Percentiles rank a stretch among this genome's conserved stretches.
phyloP scores from a whole-genome alignment of 2,329 filamentous ascomycete species.

The Fusarium palustre region DNA sequence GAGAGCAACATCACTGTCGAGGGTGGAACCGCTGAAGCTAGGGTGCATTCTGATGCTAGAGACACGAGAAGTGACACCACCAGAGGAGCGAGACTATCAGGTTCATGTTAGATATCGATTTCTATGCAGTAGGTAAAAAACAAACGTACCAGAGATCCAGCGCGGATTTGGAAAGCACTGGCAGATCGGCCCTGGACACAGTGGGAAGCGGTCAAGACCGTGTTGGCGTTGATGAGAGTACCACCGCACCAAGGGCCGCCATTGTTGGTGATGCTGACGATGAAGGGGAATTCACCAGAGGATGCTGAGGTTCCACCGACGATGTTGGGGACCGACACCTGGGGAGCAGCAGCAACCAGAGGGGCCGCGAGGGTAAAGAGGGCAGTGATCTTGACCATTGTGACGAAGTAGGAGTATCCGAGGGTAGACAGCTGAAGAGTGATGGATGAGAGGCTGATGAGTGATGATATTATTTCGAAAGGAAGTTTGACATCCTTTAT shows the following conservation, averaged over 20 bases:
- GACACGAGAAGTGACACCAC: conserved; percentile 45
- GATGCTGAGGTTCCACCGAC: conserved; percentile 45
- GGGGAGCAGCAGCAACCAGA: conserved; percentile 26
- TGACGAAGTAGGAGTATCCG: neutral
- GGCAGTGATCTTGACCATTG: conserved; percentile 33
- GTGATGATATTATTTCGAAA: neutral
- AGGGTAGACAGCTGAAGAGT: conserved; percentile 26
- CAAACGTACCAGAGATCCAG: conserved; percentile 43
- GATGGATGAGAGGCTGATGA: conserved; percentile 16
- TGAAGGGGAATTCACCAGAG: conserved; percentile 50
- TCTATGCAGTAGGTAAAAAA: accelerated
- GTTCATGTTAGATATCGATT: neutral
- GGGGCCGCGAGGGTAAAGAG: conserved; percentile 27
- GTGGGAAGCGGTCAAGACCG: conserved; percentile 51
- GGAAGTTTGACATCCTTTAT: conserved; percentile 6
- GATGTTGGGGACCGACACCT: conserved; percentile 29
- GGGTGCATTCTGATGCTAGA: conserved; percentile 44
- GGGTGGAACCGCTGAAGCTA: conserved; percentile 27
- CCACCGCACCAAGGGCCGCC: conserved; percentile 48
- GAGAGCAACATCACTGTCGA: conserved; percentile 49
- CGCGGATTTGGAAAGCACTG: conserved; percentile 43
- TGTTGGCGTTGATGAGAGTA: conserved; percentile 48
- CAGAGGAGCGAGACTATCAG: conserved; percentile 39
- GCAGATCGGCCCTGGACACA: conserved; percentile 30
- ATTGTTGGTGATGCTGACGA: conserved; percentile 43